phyloP scores from a whole-genome alignment of 2,329 filamentous ascomycete genomes.

The Aspergillus persii region DNA sequence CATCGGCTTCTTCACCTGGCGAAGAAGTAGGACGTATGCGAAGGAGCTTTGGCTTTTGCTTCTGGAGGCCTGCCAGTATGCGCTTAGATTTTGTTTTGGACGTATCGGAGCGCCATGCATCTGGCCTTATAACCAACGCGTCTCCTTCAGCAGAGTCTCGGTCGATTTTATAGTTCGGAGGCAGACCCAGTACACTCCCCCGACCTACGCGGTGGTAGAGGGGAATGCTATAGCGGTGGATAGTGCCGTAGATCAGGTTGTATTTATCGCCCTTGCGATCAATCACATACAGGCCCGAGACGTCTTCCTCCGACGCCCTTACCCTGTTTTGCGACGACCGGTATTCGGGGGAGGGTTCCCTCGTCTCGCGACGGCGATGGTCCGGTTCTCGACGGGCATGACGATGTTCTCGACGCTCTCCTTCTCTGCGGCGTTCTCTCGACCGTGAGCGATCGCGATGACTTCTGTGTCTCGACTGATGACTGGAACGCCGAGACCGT shows the following conservation, averaged over 20 bases:
- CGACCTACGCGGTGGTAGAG: constrained; percentile 66
- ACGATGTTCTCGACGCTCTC: constrained; percentile 13
- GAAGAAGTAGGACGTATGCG: constrained; percentile 25
- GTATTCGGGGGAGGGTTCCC: not conserved
- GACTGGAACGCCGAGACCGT: constrained; percentile 19
- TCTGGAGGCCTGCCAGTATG: constrained; percentile 30
- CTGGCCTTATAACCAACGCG: constrained; percentile 36
- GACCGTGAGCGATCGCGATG: constrained; percentile 26
- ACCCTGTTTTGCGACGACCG: constrained; percentile 8
- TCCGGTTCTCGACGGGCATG: constrained; percentile 12
- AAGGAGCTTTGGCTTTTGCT: constrained; percentile 21
- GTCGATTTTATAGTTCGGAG: constrained; percentile 63
- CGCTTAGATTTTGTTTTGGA: constrained; percentile 48
- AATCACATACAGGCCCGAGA: constrained; percentile 52
- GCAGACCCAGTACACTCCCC: constrained; percentile 69
- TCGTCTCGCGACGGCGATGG: constrained; percentile 8
- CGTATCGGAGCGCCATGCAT: constrained; percentile 37
- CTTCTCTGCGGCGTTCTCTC: constrained; percentile 16
- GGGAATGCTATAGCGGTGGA: constrained; percentile 71
- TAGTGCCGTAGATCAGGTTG: constrained; percentile 70
- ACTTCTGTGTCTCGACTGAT: constrained; percentile 19
- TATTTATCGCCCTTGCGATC: constrained; percentile 76
- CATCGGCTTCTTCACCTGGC: constrained; percentile 19
- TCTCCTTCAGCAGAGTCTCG: constrained; percentile 52
- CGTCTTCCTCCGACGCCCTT: constrained; percentile 17